phyloP scores from a whole-genome alignment of 306 rosid species.

The Hippophae rhamnoides region DNA sequence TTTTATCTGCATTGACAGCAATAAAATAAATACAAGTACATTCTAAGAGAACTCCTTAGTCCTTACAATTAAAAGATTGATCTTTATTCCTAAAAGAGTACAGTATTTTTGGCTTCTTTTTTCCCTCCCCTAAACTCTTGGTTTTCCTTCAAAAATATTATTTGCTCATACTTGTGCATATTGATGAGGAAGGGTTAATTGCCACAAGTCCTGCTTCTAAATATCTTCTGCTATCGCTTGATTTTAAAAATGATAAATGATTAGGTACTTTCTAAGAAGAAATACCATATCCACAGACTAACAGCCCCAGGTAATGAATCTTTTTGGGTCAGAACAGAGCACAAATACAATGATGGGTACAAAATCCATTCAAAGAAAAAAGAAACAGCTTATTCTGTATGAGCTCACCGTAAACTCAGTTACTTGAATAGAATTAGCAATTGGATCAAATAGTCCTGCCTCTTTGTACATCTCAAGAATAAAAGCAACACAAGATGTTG shows the following conservation, averaged over 20 bases:
- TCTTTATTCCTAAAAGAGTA: not conserved
- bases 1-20: conserved; percentile 59
- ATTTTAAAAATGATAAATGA: too few relatives aligned
- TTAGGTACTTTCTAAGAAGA: too few relatives aligned
- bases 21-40: conserved; percentile 9
- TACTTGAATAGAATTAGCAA: conserved; percentile 77
- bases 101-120: not conserved
- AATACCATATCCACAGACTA: too few relatives aligned
- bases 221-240: too few relatives aligned
- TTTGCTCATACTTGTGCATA: too few relatives aligned
- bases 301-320: not conserved
- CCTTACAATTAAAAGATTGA: not conserved
- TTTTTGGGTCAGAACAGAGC: not conserved
- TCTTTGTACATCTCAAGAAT: conserved; percentile 86
- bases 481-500: conserved; percentile 83
- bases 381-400: conserved; percentile 11
- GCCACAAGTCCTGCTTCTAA: too few relatives aligned
- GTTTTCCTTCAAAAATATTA: not conserved
- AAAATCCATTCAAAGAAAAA: conserved; percentile 2
- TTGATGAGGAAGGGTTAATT: too few relatives aligned
- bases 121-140: too few relatives aligned
- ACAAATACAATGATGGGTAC: conserved; percentile 6
- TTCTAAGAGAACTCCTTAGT: conserved; percentile 9
- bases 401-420: conserved; percentile 90
- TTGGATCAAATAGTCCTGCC: conserved; percentile 80